Evolutionary conservation across 805 yeast genomes (phyloP).

Genomic region (Dipodascus geniculatus): DNA sequence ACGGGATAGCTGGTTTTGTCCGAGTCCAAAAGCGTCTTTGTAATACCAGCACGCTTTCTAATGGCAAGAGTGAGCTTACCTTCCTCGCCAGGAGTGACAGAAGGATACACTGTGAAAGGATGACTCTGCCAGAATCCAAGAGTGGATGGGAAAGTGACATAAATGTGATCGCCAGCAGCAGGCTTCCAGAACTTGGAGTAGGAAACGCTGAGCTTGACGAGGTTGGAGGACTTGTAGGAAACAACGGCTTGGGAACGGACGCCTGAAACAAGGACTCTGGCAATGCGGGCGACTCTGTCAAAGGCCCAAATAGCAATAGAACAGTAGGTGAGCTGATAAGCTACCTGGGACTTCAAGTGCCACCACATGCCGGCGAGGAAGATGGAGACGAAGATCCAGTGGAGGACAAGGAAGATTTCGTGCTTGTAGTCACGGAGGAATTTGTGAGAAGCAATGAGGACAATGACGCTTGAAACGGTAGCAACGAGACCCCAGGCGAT

Average conservation of each 20-base stretch:
- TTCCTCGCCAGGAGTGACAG: constrained; percentile 9
- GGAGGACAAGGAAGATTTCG: constrained; percentile 49
- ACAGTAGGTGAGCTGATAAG: constrained; percentile 39
- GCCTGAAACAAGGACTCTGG: constrained; percentile 49
- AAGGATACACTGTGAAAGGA: constrained; percentile 43
- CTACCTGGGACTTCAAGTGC: constrained; percentile 37
- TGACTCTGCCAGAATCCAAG: constrained; percentile 57
- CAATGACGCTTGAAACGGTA: constrained; percentile 30
- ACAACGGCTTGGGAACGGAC: constrained; percentile 18
- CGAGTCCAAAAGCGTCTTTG: constrained; percentile 5
- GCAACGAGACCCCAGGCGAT: constrained; percentile 32
- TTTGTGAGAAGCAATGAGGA: constrained; percentile 39
- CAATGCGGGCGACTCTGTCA: constrained; percentile 49
- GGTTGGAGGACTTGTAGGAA: constrained; percentile 6
- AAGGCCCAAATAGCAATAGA: constrained; percentile 57
- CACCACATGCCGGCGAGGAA: constrained; percentile 46
- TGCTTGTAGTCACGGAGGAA: constrained; percentile 41
- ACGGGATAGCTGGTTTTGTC: constrained; percentile 17
- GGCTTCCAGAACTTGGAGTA: constrained; percentile 38
- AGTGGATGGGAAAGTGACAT: constrained; percentile 43
- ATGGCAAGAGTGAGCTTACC: constrained; percentile 10
- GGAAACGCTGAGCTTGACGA: constrained; percentile 17
- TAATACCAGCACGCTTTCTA: constrained; percentile 12
- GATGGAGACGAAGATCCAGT: constrained; percentile 41
- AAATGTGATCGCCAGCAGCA: constrained; percentile 46